Percentiles rank a stretch among this genome's conserved stretches.
These are phyloP conservation scores for Sporobolomyces roseus DNA, from an alignment of 768 basidiomycete genomes.

Conservation along the genomic window DNA sequence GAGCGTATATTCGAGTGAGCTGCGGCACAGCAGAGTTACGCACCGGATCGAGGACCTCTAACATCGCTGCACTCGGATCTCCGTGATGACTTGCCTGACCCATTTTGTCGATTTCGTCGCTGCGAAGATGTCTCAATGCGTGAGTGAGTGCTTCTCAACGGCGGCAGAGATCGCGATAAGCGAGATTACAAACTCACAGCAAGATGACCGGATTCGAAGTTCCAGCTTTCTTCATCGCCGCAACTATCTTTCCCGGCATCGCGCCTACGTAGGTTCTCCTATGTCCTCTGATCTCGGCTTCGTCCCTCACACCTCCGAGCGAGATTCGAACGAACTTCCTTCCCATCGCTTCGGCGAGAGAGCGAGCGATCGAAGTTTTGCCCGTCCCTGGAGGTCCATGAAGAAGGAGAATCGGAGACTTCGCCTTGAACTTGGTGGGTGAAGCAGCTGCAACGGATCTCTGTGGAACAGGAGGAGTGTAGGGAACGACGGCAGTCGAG, in stretches of 20 bases:
- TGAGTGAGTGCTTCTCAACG: not conserved
- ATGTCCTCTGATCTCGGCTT: slow-evolving; percentile 77
- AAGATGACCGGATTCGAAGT: slow-evolving; percentile 74
- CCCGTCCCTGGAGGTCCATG: slow-evolving; percentile 82
- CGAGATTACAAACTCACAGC: slow-evolving; percentile 49
- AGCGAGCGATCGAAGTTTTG: slow-evolving; percentile 86
- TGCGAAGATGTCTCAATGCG: slow-evolving; percentile 16
- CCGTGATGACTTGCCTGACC: slow-evolving; percentile 62
- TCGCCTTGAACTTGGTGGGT: slow-evolving; percentile 5
- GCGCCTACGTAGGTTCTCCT: slow-evolving; percentile 69
- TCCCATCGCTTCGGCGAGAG: slow-evolving; percentile 73
- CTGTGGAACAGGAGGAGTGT: slow-evolving; percentile 3
- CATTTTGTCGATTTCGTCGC: slow-evolving; percentile 88
- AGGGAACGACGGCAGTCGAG: slow-evolving; percentile 24
- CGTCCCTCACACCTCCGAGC: slow-evolving; percentile 86
- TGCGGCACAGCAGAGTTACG: slow-evolving; percentile 12
- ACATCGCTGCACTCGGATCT: slow-evolving; percentile 80
- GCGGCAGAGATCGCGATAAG: slow-evolving; percentile 30
- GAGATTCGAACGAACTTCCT: slow-evolving; percentile 89
- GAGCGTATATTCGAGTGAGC: not conserved
- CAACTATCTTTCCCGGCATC: slow-evolving; percentile 61
- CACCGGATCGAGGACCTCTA: slow-evolving; percentile 74
- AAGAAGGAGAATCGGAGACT: slow-evolving; percentile 43
- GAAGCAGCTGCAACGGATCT: not conserved
- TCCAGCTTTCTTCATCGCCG: slow-evolving; percentile 78